Base-by-base conservation (phyloP, 148 eudicot species). In the Salicornia ramosissima region DNA sequence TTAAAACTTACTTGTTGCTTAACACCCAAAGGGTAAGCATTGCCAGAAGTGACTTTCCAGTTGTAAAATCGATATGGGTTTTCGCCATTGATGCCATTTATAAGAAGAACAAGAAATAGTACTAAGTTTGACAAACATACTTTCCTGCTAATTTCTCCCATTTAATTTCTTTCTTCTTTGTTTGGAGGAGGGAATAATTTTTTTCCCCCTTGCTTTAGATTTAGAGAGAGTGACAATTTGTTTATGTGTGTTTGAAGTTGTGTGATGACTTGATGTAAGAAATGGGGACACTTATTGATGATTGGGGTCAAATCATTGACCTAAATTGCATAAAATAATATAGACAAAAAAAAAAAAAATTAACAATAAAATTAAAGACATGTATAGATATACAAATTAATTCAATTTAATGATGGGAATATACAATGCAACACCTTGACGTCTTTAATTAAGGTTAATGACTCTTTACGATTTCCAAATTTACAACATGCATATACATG, bases 11-110 rank as follows among this genome's bases (percentile, higher is more conserved):
- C 96, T 80, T 83, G 86, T 70, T 86, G 90, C 45, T 76, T 83
- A 52, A 83, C 82, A 75, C 90, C 90, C 78, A 86, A 25, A 49
- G 90, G 90, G 39, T 86, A 83, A 64, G 81, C 68, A 50, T 67
- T 68, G 12, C 90, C 90, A 63, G 81, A 83, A 30, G 87, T 81
- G 78, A 86, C 74, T 58, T 73, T 80, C 90, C 90, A 86, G 70
- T 73, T 75, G 81, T 83, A 86, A 64, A 77, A 81, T 1, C 87
- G 70, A 33, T 86, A 86, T 7, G 90, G 90, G 80, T 82, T 71
- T n/a, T 82, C 87, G 13, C 82, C 85, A 75, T 80, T 82, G 71
- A 51, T 78, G 75, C 68, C 59, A 52, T 77, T 73, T 18, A 65
- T 53, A 22, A 65, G 45, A 71, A 60, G 56, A 40, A 62, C 65